Conservation (phyloP, 2,329 filamentous ascomycete species). For the Lachnellula arida region DNA sequence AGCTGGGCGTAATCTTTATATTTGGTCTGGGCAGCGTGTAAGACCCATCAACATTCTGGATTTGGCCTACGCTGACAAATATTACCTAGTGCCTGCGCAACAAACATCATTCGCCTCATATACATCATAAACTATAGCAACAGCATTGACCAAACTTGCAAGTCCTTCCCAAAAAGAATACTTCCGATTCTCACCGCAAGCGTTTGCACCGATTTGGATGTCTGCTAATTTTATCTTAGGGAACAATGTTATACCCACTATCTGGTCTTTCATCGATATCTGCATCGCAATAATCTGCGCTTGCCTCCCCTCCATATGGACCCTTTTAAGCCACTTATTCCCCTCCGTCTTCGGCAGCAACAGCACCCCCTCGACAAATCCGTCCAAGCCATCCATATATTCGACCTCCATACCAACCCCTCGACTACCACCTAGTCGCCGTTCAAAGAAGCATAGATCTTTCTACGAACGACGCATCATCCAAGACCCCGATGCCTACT, state of each 20-base stretch:
- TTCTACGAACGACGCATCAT: no score
- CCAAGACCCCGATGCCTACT: no score
- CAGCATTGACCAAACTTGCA: conserved; percentile 23
- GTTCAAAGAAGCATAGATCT: no score
- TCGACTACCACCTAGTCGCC: no score
- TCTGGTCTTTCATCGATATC: conserved; percentile 29
- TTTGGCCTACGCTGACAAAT: not conserved
- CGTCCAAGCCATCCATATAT: no score
- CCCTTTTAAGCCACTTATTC: conserved; percentile 4
- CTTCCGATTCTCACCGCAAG: not conserved
- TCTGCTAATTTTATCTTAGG: conserved; percentile 8
- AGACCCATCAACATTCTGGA: conserved; percentile 28
- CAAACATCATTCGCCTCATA: conserved; percentile 23
- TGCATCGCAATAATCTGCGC: conserved; percentile 25
- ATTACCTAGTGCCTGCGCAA: conserved; percentile 18
- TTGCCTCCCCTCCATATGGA: conserved; percentile 24
- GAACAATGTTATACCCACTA: conserved; percentile 21
- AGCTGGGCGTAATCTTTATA: conserved; percentile 61
- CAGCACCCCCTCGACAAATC: not conserved
- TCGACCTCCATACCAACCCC: no score
- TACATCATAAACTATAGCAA: conserved; percentile 19
- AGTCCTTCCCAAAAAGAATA: not conserved
- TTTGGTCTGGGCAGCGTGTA: conserved; percentile 65
- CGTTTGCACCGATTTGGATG: not conserved
- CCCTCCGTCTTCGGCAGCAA: conserved; percentile 11